Conservation (phyloP, 441 rosid genomes). For the Croton laevigatus region DNA sequence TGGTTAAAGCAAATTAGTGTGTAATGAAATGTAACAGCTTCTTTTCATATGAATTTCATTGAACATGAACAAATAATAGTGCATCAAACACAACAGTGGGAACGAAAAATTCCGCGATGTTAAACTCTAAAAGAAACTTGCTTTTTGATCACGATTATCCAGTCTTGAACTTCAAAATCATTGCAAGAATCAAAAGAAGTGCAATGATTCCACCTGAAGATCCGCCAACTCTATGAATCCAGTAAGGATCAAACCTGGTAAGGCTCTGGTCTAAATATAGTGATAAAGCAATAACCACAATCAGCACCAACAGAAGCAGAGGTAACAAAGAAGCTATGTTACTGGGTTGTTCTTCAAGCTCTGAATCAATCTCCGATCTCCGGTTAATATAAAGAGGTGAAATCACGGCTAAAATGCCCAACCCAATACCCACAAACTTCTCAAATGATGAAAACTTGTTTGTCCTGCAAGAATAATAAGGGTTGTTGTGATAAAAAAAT, state of each 20-base stretch:
- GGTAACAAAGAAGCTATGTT: conserved; percentile 43
- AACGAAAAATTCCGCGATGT: neutral
- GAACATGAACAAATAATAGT: neutral
- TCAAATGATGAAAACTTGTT: conserved; percentile 37
- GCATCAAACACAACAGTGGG: neutral
- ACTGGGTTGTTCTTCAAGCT: conserved; percentile 44
- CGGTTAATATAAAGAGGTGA: conserved; percentile 73
- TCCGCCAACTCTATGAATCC: conserved; percentile 91
- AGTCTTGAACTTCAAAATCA: conserved; percentile 61
- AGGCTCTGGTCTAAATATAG: conserved; percentile 56
- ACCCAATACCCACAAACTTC: conserved; percentile 58
- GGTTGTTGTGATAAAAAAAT: neutral
- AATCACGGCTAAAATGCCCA: conserved; percentile 53
- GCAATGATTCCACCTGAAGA: conserved; percentile 69
- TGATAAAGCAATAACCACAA: conserved; percentile 50
- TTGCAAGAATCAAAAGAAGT: conserved; percentile 59
- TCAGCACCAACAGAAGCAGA: conserved; percentile 51
- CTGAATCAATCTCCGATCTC: conserved; percentile 34
- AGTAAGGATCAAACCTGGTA: conserved; percentile 66
- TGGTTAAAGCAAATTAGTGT: too few species aligned
- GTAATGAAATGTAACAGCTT: too few species aligned
- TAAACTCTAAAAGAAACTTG: neutral
- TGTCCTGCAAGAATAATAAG: conserved; percentile 22
- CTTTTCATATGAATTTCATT: too few species aligned
- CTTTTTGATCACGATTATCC: conserved; percentile 5